Percentiles rank a stretch among this genome's conserved stretches.
These are phyloP conservation scores for Agaricus blazei DNA, from an alignment of 768 basidiomycete species.

Conservation along the genomic window DNA sequence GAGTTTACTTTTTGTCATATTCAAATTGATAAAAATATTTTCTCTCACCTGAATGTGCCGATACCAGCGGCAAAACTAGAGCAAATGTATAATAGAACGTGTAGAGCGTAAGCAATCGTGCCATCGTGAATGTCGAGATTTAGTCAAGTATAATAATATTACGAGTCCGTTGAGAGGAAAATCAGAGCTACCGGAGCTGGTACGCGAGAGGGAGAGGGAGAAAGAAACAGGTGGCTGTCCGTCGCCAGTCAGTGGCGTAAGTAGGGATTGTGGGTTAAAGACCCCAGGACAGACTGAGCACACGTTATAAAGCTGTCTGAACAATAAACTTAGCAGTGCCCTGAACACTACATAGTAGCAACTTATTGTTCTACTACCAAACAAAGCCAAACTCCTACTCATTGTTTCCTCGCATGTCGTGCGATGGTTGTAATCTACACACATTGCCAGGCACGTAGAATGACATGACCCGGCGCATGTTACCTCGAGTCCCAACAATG, in stretches of 20 bases:
- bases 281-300: background rate
- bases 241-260: too few relatives aligned
- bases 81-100: background rate
- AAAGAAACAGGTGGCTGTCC: background rate
- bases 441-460: too few relatives aligned
- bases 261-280: background rate
- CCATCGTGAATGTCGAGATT: background rate
- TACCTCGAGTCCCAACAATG: background rate
- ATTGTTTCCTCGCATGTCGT: background rate
- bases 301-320: background rate
- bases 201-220: background rate
- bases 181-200: background rate
- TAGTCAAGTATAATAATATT: background rate
- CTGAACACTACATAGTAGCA: too few relatives aligned
- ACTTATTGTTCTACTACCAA: background rate
- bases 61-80: background rate
- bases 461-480: background rate
- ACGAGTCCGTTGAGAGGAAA: background rate
- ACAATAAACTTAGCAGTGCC: background rate
- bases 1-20: background rate
- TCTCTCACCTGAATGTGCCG: constrained; percentile 6
- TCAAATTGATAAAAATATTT: too few relatives aligned
- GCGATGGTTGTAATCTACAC: too few relatives aligned
- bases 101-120: constrained; percentile 1
- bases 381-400: background rate